Evolutionary conservation across 305 asterid species (phyloP).

Genomic region (Fraxinus velutina): DNA sequence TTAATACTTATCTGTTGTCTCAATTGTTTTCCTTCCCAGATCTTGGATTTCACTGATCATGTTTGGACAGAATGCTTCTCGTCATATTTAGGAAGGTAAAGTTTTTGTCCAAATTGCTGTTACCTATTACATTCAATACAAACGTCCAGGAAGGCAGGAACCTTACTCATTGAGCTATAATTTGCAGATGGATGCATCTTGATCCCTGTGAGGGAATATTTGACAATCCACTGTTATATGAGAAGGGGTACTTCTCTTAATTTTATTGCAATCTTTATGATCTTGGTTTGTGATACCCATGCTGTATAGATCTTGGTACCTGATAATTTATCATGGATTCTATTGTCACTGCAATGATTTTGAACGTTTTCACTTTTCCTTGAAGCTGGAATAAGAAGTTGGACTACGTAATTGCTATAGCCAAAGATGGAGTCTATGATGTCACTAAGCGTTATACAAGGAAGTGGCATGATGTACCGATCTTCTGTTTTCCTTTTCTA

Average conservation of each 20-base stretch:
- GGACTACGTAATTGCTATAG: slow-evolving; percentile 63
- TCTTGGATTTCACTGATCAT: slow-evolving; percentile 90
- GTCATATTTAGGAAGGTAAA: slow-evolving; percentile 68
- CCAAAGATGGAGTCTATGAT: slow-evolving; percentile 85
- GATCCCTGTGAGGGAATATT: slow-evolving; percentile 97
- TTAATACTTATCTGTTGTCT: slow-evolving; percentile 20
- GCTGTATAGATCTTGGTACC: slow-evolving; percentile 16
- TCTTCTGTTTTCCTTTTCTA: slow-evolving; percentile 6
- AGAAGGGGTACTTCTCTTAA: slow-evolving; percentile 71
- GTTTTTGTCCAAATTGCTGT: slow-evolving; percentile 20
- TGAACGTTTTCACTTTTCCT: slow-evolving; percentile 30
- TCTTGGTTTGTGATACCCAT: slow-evolving; percentile 12
- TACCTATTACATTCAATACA: slow-evolving; percentile 11
- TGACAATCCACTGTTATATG: slow-evolving; percentile 85
- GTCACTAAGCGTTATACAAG: slow-evolving; percentile 91
- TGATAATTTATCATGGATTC: neutral
- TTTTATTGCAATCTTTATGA: slow-evolving; percentile 17
- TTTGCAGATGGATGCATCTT: slow-evolving; percentile 97
- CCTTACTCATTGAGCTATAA: slow-evolving; percentile 20
- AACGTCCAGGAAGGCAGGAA: slow-evolving; percentile 13
- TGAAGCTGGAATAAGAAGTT: slow-evolving; percentile 81
- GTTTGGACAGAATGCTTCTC: slow-evolving; percentile 99
- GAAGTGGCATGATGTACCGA: slow-evolving; percentile 81
- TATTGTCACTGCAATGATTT: slow-evolving; percentile 18
- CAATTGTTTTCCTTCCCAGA: slow-evolving; percentile 36